Evolutionary conservation across 2,329 filamentous ascomycete species (phyloP), one percentile per base, ranked within the genome.

Genomic region (Penicillium sp.): DNA sequence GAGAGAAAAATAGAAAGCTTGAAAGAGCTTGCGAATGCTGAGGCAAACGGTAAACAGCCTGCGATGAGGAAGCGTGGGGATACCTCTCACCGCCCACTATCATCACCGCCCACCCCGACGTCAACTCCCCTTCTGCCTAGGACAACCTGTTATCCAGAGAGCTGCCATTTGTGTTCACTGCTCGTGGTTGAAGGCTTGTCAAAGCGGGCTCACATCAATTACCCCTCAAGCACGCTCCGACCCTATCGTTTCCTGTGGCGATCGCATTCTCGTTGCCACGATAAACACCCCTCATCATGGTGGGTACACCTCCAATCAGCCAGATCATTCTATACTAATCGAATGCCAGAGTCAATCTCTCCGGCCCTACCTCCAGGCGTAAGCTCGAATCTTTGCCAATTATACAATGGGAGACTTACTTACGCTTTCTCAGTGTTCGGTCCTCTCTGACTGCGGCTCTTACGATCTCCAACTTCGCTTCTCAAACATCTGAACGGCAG

Each of bases 401-500:
- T 92, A 63, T 84, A 97, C 26, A 30, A 40, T 18, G 46, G 46
- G 34, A 44, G 44, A 34, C 32, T 43, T 54, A 71, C 90, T 93
- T 61, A 93, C 93, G 53, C 97, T 97, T 78, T 89, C 97, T 65
- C 91, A 96, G 81, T 76, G 94, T 97, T 68, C 90, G 94, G 68
- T 92, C 90, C 71, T 96, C 90, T 70, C 83, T 99, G 70, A 97
- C 92, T 38, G 91, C 93, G 61, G 93, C 94, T 62, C 87, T 99
- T 64, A 93, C 91, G 55, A 84, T 96, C 56, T 93, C 91, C 74
- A 95, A 99, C 82, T 99, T 99, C 76, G 93, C 94, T 60, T 97
- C 93, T 46, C 94, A 99, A 78, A 91, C 90, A 42, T 90, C 92
- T 51, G 95, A 99, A 80, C 84, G 94, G 66, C 94, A 62, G 51